Evolutionary conservation across 2,329 filamentous ascomycete genomes (phyloP), one percentile per base, ranked within the genome.

Genomic region (Emmonsiellopsis sp.): DNA sequence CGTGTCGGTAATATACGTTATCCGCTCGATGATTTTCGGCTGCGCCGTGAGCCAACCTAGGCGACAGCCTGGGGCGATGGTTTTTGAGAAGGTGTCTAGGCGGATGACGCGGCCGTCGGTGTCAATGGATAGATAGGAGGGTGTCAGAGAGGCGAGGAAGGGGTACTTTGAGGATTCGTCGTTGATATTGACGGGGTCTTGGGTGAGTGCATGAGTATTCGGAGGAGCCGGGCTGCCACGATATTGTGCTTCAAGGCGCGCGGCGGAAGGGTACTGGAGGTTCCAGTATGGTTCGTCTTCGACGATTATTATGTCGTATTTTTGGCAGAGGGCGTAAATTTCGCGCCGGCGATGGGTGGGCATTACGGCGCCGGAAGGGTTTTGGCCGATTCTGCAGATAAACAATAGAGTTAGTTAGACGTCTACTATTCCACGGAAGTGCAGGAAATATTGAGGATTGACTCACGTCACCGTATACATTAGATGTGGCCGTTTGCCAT

Each of bases 251-350:
- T 70, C 63, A 51, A 74, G 65, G 7, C 74, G 79, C 0, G 87
- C 84, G 2, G 47, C 47, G 0, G 87, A 87, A 0, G 89, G 88
- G 69, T 82, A 96, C 67, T 96, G 92, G 7, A 97, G 77, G 68
- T 93, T 92, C 88, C 89, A 96, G 74, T 96, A 96, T 5, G 92
- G 92, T 57, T 96, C 91, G 62, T 97, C 92, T 69, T 97, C 92
- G 57, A 94, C 74, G 59, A 96, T 95, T 63, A 96, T 81, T 57
- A 96, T 80, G 68, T 96, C 90, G 71, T 88, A 95, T 65, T 85
- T 81, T 66, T 83, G 83, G 71, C 87, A 93, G 11, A 96, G 67
- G 14, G 78, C 81, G 65, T 96, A 96, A 32, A 96, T 79, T 50
- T 90, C 83, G 62, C 81, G 86, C 53, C 88, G 81, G 42, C 92